Percentiles rank a stretch among this genome's conserved stretches.
phyloP scores from a whole-genome alignment of 495 filamentous ascomycete species.

The Trichocladium antarcticum region DNA sequence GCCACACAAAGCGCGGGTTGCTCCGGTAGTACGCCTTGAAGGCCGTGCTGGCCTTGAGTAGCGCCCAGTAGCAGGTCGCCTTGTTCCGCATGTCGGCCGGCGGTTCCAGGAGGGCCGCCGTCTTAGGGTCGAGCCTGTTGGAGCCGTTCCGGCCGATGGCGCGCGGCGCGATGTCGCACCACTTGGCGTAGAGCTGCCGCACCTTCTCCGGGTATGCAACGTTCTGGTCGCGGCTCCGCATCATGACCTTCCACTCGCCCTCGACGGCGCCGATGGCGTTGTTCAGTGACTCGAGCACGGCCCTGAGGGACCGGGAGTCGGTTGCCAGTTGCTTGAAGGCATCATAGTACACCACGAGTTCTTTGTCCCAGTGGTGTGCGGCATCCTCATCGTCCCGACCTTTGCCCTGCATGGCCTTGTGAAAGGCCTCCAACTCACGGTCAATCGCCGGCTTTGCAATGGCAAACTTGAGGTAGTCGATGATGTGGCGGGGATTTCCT shows the following conservation, averaged over 20 bases:
- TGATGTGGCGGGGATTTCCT: slow-evolving; percentile 44
- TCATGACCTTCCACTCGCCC: slow-evolving; percentile 22
- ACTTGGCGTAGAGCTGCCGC: slow-evolving; percentile 33
- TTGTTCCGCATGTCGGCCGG: slow-evolving; percentile 37
- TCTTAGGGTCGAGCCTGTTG: slow-evolving; percentile 23
- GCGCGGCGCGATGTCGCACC: slow-evolving; percentile 32
- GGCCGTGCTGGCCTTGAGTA: slow-evolving; percentile 51
- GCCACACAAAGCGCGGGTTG: slow-evolving; percentile 42
- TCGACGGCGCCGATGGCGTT: slow-evolving; percentile 25
- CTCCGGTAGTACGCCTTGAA: slow-evolving; percentile 38
- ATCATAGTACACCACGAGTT: slow-evolving; percentile 38
- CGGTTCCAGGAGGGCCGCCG: slow-evolving; percentile 28
- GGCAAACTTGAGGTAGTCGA: slow-evolving; percentile 62
- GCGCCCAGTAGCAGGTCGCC: slow-evolving; percentile 37
- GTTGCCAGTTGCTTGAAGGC: slow-evolving; percentile 19
- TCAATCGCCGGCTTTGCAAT: slow-evolving; percentile 45
- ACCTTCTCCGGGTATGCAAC: slow-evolving; percentile 30
- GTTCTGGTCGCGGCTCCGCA: slow-evolving; percentile 10
- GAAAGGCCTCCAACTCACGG: slow-evolving; percentile 38
- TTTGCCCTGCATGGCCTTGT: slow-evolving; percentile 24
- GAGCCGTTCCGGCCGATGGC: slow-evolving; percentile 9
- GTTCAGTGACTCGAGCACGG: slow-evolving; percentile 26
- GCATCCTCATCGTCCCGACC: background rate
- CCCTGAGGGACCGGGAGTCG: slow-evolving; percentile 21
- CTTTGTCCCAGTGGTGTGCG: slow-evolving; percentile 33